A percentile compares a stretch with the other conserved stretches of the same genome.
Conservation (phyloP, 176 grass and related monocot species). For the Zoysia pacifica region DNA sequence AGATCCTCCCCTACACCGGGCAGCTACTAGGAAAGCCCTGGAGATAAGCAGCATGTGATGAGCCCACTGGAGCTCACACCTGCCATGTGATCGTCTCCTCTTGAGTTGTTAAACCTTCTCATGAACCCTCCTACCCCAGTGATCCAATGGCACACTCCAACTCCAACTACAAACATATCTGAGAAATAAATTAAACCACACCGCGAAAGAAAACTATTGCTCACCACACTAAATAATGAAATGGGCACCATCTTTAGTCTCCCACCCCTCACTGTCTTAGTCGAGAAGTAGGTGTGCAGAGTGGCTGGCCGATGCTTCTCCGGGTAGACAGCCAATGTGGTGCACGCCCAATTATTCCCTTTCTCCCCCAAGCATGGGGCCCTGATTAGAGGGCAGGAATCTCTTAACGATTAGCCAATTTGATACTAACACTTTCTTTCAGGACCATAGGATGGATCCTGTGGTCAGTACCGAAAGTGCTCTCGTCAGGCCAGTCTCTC, state of each 20-base stretch:
- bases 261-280: constrained; percentile 48
- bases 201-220: neutral
- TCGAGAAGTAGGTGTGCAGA: constrained; percentile 52
- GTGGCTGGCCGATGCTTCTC: constrained; percentile 43
- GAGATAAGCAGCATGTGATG: constrained; percentile 37
- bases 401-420: constrained; percentile 60
- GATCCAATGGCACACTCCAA: constrained; percentile 34
- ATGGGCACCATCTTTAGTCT: constrained; percentile 24
- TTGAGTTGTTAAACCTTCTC: constrained; percentile 50
- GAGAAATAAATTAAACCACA: constrained; percentile 8
- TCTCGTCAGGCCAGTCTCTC: constrained; percentile 5
- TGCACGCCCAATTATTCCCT: constrained; percentile 56
- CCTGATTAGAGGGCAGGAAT: constrained; percentile 44
- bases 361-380: constrained; percentile 36
- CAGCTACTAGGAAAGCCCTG: constrained; percentile 45
- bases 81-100: constrained; percentile 54
- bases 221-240: constrained; percentile 45
- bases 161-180: constrained; percentile 19
- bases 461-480: constrained; percentile 25
- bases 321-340: constrained; percentile 57
- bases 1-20: constrained; percentile 43
- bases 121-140: constrained; percentile 49
- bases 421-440: constrained; percentile 35
- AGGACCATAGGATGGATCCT: constrained; percentile 48
- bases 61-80: constrained; percentile 40